Evolutionary conservation across 2,329 filamentous ascomycete species (phyloP).

Genomic region (Alternaria metachromatica): DNA sequence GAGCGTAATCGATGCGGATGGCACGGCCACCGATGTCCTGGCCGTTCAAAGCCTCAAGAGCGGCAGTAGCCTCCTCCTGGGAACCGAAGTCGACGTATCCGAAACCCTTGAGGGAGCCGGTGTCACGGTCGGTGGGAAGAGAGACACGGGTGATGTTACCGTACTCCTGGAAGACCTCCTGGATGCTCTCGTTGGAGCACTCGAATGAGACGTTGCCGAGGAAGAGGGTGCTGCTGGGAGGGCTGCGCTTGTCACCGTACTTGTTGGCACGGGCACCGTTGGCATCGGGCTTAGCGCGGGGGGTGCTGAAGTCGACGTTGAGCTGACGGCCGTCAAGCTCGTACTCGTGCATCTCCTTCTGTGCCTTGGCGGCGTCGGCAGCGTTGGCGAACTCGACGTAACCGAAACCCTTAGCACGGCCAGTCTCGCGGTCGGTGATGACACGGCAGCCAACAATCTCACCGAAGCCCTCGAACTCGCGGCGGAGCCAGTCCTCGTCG

Average conservation of each 20-base stretch:
- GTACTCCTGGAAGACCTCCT: slow-evolving; percentile 74
- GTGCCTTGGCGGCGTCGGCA: slow-evolving; percentile 73
- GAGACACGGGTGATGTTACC: slow-evolving; percentile 78
- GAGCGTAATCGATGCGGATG: slow-evolving; percentile 83
- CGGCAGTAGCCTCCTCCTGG: slow-evolving; percentile 81
- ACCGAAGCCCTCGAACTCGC: slow-evolving; percentile 81
- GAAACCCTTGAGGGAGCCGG: slow-evolving; percentile 87
- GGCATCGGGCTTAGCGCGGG: slow-evolving; percentile 62
- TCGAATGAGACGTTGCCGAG: slow-evolving; percentile 91
- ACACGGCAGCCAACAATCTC: slow-evolving; percentile 76
- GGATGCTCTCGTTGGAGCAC: slow-evolving; percentile 76
- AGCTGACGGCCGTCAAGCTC: slow-evolving; percentile 77
- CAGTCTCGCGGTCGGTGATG: slow-evolving; percentile 80
- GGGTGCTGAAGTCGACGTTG: slow-evolving; percentile 80
- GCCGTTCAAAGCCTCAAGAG: slow-evolving; percentile 74
- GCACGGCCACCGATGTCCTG: slow-evolving; percentile 73
- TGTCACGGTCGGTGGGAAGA: slow-evolving; percentile 86
- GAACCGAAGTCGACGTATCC: slow-evolving; percentile 86
- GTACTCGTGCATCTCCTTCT: slow-evolving; percentile 74
- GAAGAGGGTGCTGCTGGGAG: slow-evolving; percentile 85
- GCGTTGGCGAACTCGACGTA: slow-evolving; percentile 84
- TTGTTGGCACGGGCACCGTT: slow-evolving; percentile 64
- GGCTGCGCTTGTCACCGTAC: slow-evolving; percentile 81
- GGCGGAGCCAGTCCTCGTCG: slow-evolving; percentile 80
- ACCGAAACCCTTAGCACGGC: slow-evolving; percentile 89